These are phyloP conservation scores for Pelagophyceae sp. DNA, from an alignment of 352 stramenopile genomes.

Conservation along the genomic window DNA sequence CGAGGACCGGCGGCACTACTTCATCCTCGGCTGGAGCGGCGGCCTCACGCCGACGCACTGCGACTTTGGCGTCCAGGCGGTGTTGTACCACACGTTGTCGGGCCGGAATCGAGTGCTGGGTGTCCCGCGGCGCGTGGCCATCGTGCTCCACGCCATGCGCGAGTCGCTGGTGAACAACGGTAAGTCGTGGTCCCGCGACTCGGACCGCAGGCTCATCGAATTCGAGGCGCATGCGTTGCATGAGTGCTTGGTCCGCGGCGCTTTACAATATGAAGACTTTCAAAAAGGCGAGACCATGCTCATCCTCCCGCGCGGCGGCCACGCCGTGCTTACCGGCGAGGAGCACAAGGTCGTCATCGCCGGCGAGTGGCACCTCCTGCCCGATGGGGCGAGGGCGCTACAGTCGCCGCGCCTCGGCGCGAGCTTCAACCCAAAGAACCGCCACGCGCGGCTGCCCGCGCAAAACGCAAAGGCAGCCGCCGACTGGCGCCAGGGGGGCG, in stretches of 20 bases:
- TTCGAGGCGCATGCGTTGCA: conserved; percentile 6
- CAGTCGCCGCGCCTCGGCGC: background rate
- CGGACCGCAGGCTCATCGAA: background rate
- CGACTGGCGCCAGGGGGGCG: too few species aligned
- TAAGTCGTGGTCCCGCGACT: background rate
- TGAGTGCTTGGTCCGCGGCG: background rate
- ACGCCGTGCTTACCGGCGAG: conserved; percentile 11
- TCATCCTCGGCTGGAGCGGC: conserved; percentile 7
- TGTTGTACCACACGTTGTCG: conserved; percentile 6
- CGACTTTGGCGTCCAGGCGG: conserved; percentile 20
- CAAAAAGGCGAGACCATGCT: background rate
- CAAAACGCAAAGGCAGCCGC: background rate
- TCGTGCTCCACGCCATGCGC: background rate
- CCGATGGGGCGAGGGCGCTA: background rate
- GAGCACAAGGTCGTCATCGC: conserved; percentile 16
- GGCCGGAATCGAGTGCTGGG: conserved; percentile 13
- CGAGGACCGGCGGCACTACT: conserved; percentile 21
- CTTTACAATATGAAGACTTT: conserved; percentile 13
- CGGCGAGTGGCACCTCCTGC: conserved; percentile 18
- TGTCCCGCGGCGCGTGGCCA: background rate
- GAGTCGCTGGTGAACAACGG: conserved; percentile 2
- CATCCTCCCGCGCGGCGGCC: conserved; percentile 7
- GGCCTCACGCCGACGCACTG: conserved; percentile 17
- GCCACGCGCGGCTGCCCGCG: too few species aligned
- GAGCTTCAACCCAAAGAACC: too few species aligned